phyloP scores from a whole-genome alignment of 768 basidiomycete genomes.

The Suillus hirtellus region DNA sequence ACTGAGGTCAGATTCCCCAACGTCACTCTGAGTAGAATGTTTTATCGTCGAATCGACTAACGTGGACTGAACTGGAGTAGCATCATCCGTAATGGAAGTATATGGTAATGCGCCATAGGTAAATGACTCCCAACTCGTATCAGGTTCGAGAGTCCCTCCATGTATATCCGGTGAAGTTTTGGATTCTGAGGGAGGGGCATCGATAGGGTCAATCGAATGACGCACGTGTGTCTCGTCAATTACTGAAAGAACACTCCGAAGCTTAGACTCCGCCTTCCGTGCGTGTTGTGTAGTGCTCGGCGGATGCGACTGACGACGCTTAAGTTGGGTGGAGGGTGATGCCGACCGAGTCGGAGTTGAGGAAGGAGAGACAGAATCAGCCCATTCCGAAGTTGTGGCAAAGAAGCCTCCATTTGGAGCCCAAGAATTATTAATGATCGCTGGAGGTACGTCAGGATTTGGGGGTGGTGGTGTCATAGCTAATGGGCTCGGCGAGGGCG shows the following conservation, averaged over 20 bases:
- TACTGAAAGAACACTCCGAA: slow-evolving; percentile 69
- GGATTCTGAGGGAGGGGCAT: slow-evolving; percentile 18
- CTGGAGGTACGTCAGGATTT: slow-evolving; percentile 42
- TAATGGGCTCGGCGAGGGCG: slow-evolving; percentile 61
- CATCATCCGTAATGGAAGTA: slow-evolving; percentile 36
- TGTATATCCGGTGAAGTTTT: slow-evolving; percentile 31
- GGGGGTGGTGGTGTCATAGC: slow-evolving; percentile 42
- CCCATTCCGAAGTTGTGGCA: slow-evolving; percentile 60
- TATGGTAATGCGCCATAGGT: slow-evolving; percentile 42
- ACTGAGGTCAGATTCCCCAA: slow-evolving; percentile 21
- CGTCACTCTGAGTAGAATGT: slow-evolving; percentile 20
- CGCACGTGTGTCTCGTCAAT: slow-evolving; percentile 62
- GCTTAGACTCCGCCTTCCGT: slow-evolving; percentile 64
- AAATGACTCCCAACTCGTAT: slow-evolving; percentile 40
- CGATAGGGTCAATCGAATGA: slow-evolving; percentile 28
- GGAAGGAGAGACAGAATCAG: slow-evolving; percentile 38
- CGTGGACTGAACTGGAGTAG: slow-evolving; percentile 48
- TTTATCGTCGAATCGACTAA: slow-evolving; percentile 13
- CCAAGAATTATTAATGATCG: slow-evolving; percentile 48
- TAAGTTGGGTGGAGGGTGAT: slow-evolving; percentile 45
- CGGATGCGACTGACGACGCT: slow-evolving; percentile 56
- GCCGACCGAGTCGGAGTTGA: slow-evolving; percentile 49
- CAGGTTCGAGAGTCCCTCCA: slow-evolving; percentile 29
- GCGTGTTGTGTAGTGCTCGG: slow-evolving; percentile 36
- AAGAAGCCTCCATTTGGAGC: slow-evolving; percentile 48